Percentiles rank a stretch among this genome's conserved stretches.
These are phyloP conservation scores for Laguncularia racemosa DNA, from an alignment of 345 rosid genomes.

Conservation along the genomic window DNA sequence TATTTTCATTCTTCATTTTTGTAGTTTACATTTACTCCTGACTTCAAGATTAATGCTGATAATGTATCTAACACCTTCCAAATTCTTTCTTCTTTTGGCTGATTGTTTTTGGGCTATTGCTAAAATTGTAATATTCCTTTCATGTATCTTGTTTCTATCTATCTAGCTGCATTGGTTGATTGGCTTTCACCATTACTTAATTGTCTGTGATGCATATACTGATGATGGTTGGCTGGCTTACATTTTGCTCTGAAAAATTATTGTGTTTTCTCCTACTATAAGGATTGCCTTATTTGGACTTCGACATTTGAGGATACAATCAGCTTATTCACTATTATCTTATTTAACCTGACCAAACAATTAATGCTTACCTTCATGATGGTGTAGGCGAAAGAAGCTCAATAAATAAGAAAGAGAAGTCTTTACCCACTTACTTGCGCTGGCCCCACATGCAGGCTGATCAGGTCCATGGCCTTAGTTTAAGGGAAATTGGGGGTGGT, in stretches of 20 bases:
- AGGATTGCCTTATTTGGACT: not conserved
- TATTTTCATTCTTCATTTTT: not conserved
- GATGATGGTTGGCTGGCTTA: no score
- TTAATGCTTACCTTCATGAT: conserved; percentile 14
- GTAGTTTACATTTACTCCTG: not conserved
- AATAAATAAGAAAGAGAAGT: conserved; percentile 34
- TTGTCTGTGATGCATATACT: no score
- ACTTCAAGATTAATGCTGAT: no score
- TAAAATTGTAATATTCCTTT: no score
- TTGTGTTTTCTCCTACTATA: not conserved
- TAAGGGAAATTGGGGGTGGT: conserved; percentile 99
- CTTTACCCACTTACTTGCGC: conserved; percentile 56
- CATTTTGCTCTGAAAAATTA: no score
- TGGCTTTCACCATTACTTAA: no score
- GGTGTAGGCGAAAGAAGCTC: conserved; percentile 36
- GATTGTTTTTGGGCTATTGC: no score
- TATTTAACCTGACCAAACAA: not conserved
- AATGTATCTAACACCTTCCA: no score
- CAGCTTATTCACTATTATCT: not conserved
- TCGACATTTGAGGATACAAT: not conserved
- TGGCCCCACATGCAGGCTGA: conserved; percentile 98
- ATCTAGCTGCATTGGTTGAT: no score
- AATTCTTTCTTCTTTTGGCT: no score
- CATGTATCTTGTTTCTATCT: no score
- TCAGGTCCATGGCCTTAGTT: conserved; percentile 87